These are phyloP conservation scores for Hippophae rhamnoides DNA, from an alignment of 306 rosid species.

Conservation along the genomic window DNA sequence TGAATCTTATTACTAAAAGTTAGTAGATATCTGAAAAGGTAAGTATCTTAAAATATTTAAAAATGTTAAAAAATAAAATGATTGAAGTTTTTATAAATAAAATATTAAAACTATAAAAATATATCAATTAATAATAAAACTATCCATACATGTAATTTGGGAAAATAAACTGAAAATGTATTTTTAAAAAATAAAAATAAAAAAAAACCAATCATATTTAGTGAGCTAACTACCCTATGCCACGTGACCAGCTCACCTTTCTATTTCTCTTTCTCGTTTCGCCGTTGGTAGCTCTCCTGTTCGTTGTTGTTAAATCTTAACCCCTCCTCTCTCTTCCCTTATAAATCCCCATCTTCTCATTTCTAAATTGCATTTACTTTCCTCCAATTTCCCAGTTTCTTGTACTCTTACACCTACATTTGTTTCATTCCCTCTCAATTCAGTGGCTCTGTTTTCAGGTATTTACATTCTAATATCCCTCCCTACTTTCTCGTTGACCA, in stretches of 20 bases:
- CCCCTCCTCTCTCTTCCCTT: background rate
- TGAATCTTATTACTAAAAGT: no score
- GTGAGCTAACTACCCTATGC: conserved; percentile 44
- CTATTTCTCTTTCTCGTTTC: background rate
- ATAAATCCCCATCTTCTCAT: background rate
- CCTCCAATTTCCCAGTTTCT: background rate
- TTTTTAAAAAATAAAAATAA: no score
- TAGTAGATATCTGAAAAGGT: no score
- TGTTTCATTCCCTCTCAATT: background rate
- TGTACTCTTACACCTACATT: conserved; percentile 11
- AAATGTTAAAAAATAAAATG: no score
- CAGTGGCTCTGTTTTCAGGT: conserved; percentile 21
- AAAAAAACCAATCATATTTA: background rate
- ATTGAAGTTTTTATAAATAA: no score
- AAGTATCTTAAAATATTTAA: no score
- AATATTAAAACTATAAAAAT: no score
- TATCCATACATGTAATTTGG: no score
- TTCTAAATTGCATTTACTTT: background rate
- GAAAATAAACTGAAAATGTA: no score
- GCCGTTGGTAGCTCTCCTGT: conserved; percentile 21
- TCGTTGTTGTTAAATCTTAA: background rate
- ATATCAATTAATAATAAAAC: no score
- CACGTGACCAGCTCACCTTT: conserved; percentile 45
- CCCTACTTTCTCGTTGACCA: conserved; percentile 4
- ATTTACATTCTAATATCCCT: conserved; percentile 2